Evolutionary conservation across 148 eudicot species (phyloP).

Genomic region (Camellia sinensis): DNA sequence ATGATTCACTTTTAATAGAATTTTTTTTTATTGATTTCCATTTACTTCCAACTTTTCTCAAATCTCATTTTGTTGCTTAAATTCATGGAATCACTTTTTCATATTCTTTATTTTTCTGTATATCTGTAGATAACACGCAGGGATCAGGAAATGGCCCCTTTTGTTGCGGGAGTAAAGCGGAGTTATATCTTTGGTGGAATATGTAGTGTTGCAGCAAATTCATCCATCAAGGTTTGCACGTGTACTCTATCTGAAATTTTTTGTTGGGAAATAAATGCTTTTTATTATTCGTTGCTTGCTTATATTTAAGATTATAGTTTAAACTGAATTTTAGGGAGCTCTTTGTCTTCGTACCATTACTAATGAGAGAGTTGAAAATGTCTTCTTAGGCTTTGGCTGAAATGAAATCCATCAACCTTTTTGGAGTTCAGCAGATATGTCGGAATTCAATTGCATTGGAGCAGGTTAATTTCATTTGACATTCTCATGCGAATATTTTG

Average conservation of each 20-base stretch:
- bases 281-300: background rate
- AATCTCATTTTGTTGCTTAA: background rate
- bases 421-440: slow-evolving; percentile 98
- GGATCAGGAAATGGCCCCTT: slow-evolving; percentile 95
- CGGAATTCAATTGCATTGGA: slow-evolving; percentile 95
- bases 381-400: slow-evolving; percentile 80
- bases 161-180: slow-evolving; percentile 71
- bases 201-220: slow-evolving; percentile 79
- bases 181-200: slow-evolving; percentile 94
- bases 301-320: slow-evolving; percentile 17
- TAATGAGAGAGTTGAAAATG: background rate
- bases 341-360: background rate
- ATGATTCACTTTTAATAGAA: background rate
- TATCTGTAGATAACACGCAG: slow-evolving; percentile 73
- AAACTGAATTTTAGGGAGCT: slow-evolving; percentile 1
- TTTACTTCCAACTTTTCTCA: background rate
- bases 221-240: slow-evolving; percentile 71
- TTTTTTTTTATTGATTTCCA: background rate
- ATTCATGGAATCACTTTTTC: background rate
- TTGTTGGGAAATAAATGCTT: background rate
- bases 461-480: slow-evolving; percentile 53
- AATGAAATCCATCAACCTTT: slow-evolving; percentile 83
- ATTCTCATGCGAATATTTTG: background rate
- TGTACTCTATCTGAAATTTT: slow-evolving; percentile 16
- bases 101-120: slow-evolving; percentile 18